phyloP scores from a whole-genome alignment of 2,329 filamentous ascomycete genomes.

The Xylariales sp. region DNA sequence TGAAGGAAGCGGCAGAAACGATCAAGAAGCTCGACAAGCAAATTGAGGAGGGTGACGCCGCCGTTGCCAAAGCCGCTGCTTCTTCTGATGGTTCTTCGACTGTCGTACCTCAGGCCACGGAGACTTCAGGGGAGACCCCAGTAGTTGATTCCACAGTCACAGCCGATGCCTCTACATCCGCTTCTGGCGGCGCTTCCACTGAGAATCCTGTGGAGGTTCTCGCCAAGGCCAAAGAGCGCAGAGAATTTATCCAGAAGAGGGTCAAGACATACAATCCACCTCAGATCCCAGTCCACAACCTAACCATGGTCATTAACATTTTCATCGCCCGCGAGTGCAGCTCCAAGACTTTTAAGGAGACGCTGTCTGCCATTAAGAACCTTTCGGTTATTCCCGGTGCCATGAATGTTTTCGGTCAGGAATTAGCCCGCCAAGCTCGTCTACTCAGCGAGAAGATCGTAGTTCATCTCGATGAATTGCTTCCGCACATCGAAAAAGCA shows the following conservation, averaged over 20 bases:
- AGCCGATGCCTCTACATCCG: background rate
- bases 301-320: constrained; percentile 93
- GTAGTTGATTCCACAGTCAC: constrained; percentile 12
- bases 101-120: constrained; percentile 29
- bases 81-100: too few relatives aligned
- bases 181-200: constrained; percentile 7
- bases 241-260: constrained; percentile 41
- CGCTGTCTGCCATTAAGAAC: constrained; percentile 97
- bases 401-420: constrained; percentile 85
- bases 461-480: constrained; percentile 75
- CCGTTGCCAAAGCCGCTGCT: background rate
- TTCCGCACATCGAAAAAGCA: constrained; percentile 81
- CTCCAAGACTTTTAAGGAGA: constrained; percentile 96
- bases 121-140: constrained; percentile 21
- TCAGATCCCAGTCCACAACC: constrained; percentile 79
- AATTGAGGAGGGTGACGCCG: constrained; percentile 25
- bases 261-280: constrained; percentile 68
- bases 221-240: constrained; percentile 34
- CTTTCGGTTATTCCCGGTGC: constrained; percentile 88
- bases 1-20: constrained; percentile 36
- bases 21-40: constrained; percentile 33
- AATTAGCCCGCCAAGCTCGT: constrained; percentile 84
- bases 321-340: constrained; percentile 94
- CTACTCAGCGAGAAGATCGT: constrained; percentile 80
- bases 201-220: constrained; percentile 4